phyloP scores from a whole-genome alignment of 2,329 filamentous ascomycete species.

The Tolypocladium tundrense region DNA sequence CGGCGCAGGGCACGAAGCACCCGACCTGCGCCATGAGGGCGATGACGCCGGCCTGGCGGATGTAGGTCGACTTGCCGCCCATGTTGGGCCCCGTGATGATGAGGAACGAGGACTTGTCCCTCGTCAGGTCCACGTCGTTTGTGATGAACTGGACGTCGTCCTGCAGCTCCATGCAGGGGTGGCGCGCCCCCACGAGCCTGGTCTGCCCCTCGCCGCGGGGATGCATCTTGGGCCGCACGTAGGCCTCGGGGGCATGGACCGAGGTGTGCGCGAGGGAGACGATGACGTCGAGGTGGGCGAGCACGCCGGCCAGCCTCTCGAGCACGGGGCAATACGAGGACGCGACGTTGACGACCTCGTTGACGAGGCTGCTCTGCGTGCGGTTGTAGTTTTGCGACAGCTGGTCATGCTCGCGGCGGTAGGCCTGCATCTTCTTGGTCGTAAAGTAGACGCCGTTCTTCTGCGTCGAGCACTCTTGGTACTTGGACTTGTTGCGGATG shows the following conservation, averaged over 20 bases:
- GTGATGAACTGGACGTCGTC: slow-evolving; percentile 98
- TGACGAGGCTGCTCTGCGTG: slow-evolving; percentile 82
- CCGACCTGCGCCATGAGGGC: slow-evolving; percentile 95
- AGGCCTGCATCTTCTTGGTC: slow-evolving; percentile 66
- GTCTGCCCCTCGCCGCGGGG: slow-evolving; percentile 80
- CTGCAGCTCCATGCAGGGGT: slow-evolving; percentile 98
- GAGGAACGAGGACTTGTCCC: slow-evolving; percentile 76
- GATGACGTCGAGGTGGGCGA: slow-evolving; percentile 92
- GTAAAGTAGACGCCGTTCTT: slow-evolving; percentile 99
- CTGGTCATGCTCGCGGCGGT: slow-evolving; percentile 87
- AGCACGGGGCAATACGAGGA: slow-evolving; percentile 91
- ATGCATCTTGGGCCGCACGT: slow-evolving; percentile 86
- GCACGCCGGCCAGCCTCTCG: slow-evolving; percentile 75
- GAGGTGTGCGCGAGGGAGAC: slow-evolving; percentile 88
- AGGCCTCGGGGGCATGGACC: slow-evolving; percentile 83
- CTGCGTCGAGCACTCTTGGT: slow-evolving; percentile 93
- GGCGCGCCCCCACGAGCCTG: slow-evolving; percentile 81
- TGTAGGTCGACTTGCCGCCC: slow-evolving; percentile 98
- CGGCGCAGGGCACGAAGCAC: slow-evolving; percentile 86
- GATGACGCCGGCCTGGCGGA: slow-evolving; percentile 92
- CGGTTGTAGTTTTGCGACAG: slow-evolving; percentile 90
- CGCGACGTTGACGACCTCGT: slow-evolving; percentile 85
- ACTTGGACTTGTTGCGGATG: slow-evolving; percentile 82
- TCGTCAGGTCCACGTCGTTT: slow-evolving; percentile 78
- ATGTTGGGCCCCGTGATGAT: slow-evolving; percentile 98